Conservation (phyloP, 352 stramenopile genomes). For the Stramenopiles sp. region DNA sequence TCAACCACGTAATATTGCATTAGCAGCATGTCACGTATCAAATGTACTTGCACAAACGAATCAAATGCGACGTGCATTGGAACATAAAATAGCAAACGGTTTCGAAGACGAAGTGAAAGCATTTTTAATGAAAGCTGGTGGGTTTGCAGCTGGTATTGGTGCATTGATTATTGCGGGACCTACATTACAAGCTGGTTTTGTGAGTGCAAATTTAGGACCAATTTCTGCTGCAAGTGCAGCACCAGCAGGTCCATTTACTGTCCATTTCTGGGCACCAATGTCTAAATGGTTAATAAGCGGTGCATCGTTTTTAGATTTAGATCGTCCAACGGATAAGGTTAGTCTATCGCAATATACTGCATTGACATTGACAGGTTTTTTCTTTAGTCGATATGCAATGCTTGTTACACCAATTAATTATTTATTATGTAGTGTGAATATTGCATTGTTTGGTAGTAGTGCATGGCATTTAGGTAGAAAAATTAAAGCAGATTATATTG, state of each 20-base stretch:
- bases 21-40: conserved; percentile 33
- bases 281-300: conserved; percentile 40
- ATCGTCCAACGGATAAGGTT: conserved; percentile 41
- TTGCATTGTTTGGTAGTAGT: conserved; percentile 36
- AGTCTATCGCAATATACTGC: conserved; percentile 36
- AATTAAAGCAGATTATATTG: conserved; percentile 38
- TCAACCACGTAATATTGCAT: conserved; percentile 33
- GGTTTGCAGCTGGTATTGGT: conserved; percentile 21
- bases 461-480: conserved; percentile 45
- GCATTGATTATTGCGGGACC: conserved; percentile 27
- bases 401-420: conserved; percentile 43
- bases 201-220: conserved; percentile 26
- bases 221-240: conserved; percentile 29
- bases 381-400: conserved; percentile 40
- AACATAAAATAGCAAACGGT: conserved; percentile 27
- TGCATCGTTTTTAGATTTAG: conserved; percentile 33
- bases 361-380: conserved; percentile 38
- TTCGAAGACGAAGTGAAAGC: conserved; percentile 31
- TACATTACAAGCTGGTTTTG: conserved; percentile 21
- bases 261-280: conserved; percentile 38
- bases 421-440: conserved; percentile 34
- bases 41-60: conserved; percentile 42
- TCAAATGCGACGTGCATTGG: conserved; percentile 31
- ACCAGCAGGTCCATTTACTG: conserved; percentile 18
- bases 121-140: conserved; percentile 25